phyloP scores from a whole-genome alignment of 768 basidiomycete species.

The Leccinum aurantiacum region DNA sequence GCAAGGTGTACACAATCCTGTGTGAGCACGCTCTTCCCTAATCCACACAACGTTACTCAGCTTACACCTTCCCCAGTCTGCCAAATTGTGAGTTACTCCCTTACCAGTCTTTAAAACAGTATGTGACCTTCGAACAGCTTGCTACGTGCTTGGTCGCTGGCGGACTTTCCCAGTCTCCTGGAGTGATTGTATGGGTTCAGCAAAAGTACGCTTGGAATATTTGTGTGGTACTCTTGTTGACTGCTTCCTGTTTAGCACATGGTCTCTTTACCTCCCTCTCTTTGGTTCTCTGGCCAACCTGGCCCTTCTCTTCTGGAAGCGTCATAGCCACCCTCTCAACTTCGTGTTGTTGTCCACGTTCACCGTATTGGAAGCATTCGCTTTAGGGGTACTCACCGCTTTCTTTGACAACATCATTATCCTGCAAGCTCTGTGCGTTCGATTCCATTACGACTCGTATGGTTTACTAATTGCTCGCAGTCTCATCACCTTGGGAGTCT shows the following conservation, averaged over 20 bases:
- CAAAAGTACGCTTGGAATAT: conserved; percentile 50
- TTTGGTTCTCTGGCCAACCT: conserved; percentile 80
- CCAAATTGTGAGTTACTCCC: conserved; percentile 59
- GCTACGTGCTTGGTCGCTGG: conserved; percentile 81
- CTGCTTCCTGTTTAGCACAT: conserved; percentile 45
- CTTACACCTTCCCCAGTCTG: conserved; percentile 47
- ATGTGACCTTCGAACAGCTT: conserved; percentile 38
- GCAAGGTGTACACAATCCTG: conserved; percentile 90
- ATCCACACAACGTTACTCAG: conserved; percentile 1
- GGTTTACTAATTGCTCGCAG: conserved; percentile 36
- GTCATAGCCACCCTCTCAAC: conserved; percentile 88
- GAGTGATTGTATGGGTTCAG: conserved; percentile 68
- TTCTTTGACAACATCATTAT: conserved; percentile 74
- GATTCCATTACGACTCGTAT: neutral
- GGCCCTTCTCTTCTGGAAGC: conserved; percentile 85
- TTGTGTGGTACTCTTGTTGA: conserved; percentile 1
- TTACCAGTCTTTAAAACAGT: neutral
- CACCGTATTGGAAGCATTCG: conserved; percentile 88
- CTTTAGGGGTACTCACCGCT: conserved; percentile 81
- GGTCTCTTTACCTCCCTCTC: conserved; percentile 79
- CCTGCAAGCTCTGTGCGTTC: conserved; percentile 78
- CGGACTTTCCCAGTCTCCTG: conserved; percentile 59
- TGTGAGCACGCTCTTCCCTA: conserved; percentile 49
- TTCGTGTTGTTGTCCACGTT: conserved; percentile 82
- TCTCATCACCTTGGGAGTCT: conserved; percentile 88